Evolutionary conservation across 352 stramenopile genomes (phyloP), one percentile per base, ranked within the genome.

Genomic region (Pilasporangium apinafurcum): DNA sequence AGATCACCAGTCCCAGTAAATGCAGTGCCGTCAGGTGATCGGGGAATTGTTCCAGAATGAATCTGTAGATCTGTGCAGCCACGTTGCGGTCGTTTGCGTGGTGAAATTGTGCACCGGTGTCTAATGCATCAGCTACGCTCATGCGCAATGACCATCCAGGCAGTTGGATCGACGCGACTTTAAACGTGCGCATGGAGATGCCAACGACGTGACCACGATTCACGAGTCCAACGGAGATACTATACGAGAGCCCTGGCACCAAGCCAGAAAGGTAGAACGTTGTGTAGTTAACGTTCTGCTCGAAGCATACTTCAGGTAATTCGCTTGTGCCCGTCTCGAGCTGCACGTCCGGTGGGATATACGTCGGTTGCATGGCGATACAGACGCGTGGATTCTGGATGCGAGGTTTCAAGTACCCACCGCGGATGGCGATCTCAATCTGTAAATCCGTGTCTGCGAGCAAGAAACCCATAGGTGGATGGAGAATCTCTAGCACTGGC

Each of bases 111-210:
- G 49, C 40, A 7, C 57, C 80, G 1, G 59, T 39, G 12, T 73
- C 59, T 30, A 90, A 39, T 4, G 77, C 75, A 12, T 62, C 50
- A 0, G 41, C 45, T 14, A 90, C 46, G 18, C 74, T 79, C 37
- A 88, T 32, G 3, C 54, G 62, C 7, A 35, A 30, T 3, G 44
- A 21, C 0, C 59, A 37, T 2, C 47, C 51, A 6, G 56, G 42
- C 16, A 74, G 27, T 0, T 62, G 22, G 21, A 88, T 45, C 0
- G 70, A 78, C 0, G 53, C 77, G 13, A 90, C 75, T 6, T 70
- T 53, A 39, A 92, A 87, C 7, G 59, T 66, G 1, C 80, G 65
- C 45, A 73, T 73, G 10, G 80, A 92, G 10, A 85, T 46, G 7
- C 60, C 75, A 12, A 89, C 46, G 32, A 87, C 56, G 20, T 65